Base-by-base conservation (phyloP, 192 early-diverging fungal species). In the Phycomyces blakesleeanus region DNA sequence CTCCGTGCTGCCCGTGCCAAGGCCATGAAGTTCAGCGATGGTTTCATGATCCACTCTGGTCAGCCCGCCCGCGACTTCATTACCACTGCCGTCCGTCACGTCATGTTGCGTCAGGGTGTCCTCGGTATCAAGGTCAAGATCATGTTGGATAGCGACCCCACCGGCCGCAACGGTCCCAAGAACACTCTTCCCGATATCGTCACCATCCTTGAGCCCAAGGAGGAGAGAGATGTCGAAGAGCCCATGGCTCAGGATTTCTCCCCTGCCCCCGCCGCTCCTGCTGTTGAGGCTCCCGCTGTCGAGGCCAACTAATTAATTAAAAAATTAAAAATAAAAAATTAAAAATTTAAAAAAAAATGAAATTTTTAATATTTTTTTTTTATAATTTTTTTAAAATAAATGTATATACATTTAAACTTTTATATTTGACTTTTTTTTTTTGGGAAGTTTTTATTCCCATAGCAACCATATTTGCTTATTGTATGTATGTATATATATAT, bases 41-140 rank as follows among this genome's bases (percentile, higher is more conserved):
- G 97, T 69, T 97, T 99, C 89, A 96, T 99, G 94, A 91, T 98
- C 81, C 94, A 98, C 93, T 96, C 95, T 80, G 97, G 97, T 85
- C 91, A 97, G 80, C 97, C 97, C 79, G 91, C 93, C 73, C 81
- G 85, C 76, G 92, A 95, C 82, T 95, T 86, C 80, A 95, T 98
- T 75, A 93, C 97, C 85, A 81, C 85, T 59, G 95, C 97, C 55
- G 90, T 94, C 64, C 92, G 97, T 73, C 94, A 96, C 90, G 97
- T 98, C 68, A 83, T 96, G 68, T 88, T 98, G 77, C 89, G 93
- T 75, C 97, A 98, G 81, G 97, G 97, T 85, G 95, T 98, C 61
- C 81, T 98, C 55, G 97, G 97, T 82, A 91, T 98, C 87, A 95
- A 96, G 88, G 97, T 98, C 82, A 98, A 98, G 93, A 98, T 98